phyloP scores from a whole-genome alignment of 331 rosid species.

The Pyracantha coccinea region DNA sequence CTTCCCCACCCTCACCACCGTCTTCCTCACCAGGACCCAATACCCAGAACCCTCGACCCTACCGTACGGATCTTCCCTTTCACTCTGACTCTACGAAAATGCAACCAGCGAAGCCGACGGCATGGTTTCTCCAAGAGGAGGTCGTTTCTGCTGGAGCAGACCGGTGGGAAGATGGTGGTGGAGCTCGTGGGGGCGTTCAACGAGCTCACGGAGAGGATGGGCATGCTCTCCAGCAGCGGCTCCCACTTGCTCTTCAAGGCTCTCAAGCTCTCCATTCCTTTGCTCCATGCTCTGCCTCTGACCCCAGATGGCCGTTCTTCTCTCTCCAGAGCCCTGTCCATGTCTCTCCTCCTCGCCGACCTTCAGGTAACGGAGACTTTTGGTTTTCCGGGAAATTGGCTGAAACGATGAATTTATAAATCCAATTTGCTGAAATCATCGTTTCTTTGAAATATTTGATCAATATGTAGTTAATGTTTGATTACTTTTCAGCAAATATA shows the following conservation, averaged over 20 bases:
- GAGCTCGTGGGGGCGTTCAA: slow-evolving; percentile 92
- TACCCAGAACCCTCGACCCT: not conserved
- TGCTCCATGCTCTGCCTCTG: slow-evolving; percentile 56
- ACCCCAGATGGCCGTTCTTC: slow-evolving; percentile 72
- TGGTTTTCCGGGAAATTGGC: too few species aligned
- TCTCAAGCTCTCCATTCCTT: slow-evolving; percentile 72
- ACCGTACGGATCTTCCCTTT: not conserved
- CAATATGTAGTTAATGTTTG: too few species aligned
- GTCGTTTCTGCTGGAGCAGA: slow-evolving; percentile 25
- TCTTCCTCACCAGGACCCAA: not conserved
- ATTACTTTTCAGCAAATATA: too few species aligned
- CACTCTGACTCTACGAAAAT: not conserved
- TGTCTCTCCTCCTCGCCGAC: slow-evolving; percentile 75
- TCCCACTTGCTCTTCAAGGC: slow-evolving; percentile 69
- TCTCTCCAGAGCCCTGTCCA: slow-evolving; percentile 63
- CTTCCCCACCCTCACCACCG: not conserved
- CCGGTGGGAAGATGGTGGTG: slow-evolving; percentile 82
- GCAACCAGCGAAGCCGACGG: not conserved
- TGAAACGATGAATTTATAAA: too few species aligned
- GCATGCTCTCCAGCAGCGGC: slow-evolving; percentile 44
- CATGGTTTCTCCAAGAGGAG: not conserved
- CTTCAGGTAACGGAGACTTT: slow-evolving; percentile 37
- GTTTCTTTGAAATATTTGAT: too few species aligned
- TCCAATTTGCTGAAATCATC: too few species aligned
- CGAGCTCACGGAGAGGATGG: slow-evolving; percentile 65